Conservation (phyloP, 768 basidiomycete species). For the Agaricus sinodeliciosus region DNA sequence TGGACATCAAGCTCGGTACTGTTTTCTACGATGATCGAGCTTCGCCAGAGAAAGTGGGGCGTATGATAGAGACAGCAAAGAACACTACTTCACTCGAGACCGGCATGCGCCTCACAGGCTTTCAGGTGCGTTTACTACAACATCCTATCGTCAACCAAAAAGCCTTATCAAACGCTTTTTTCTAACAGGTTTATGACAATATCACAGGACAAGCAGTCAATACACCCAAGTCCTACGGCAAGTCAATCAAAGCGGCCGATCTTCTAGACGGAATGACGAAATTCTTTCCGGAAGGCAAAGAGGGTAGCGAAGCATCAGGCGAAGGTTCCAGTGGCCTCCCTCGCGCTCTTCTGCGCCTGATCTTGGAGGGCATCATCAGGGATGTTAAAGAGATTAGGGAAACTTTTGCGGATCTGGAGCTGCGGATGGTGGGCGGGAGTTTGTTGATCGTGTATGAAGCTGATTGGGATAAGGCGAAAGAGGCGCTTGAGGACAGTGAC, state of each 20-base stretch:
- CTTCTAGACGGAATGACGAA: constrained; percentile 69
- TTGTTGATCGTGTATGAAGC: constrained; percentile 73
- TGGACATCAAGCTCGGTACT: constrained; percentile 93
- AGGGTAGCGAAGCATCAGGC: constrained; percentile 7
- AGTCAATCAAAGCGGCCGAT: constrained; percentile 58
- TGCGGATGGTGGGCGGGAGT: constrained; percentile 80
- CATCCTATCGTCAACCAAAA: neutral
- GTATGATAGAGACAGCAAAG: constrained; percentile 68
- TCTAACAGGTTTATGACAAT: constrained; percentile 67
- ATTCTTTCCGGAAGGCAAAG: constrained; percentile 62
- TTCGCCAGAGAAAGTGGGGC: constrained; percentile 63
- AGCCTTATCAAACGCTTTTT: constrained; percentile 7
- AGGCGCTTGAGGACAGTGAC: constrained; percentile 25
- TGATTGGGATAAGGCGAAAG: constrained; percentile 36
- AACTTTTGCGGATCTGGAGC: constrained; percentile 46
- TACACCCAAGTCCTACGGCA: constrained; percentile 75
- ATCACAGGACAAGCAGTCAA: constrained; percentile 44
- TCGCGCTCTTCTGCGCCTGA: constrained; percentile 39
- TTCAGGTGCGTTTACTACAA: constrained; percentile 60
- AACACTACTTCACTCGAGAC: constrained; percentile 68
- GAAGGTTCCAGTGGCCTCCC: constrained; percentile 46
- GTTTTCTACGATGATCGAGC: constrained; percentile 71
- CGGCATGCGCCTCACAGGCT: constrained; percentile 83
- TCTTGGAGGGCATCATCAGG: constrained; percentile 48
- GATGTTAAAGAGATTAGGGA: constrained; percentile 34